Evolutionary conservation across 768 basidiomycete species (phyloP), one percentile per base, ranked within the genome.

Genomic region (Gautieria morchelliformis): DNA sequence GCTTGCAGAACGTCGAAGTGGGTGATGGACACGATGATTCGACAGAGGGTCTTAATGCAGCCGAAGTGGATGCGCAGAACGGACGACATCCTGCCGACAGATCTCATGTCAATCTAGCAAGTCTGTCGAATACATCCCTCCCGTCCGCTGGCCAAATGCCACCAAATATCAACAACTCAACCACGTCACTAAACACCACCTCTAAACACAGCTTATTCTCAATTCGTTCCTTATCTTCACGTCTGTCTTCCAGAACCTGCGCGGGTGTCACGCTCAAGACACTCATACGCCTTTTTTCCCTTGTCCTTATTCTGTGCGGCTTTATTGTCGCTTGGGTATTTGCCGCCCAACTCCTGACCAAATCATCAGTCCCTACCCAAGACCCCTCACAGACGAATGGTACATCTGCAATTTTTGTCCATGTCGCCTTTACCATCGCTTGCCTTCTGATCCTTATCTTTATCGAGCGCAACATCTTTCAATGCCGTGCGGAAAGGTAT

Each of bases 401-500:
- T 3, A 68, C 75, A 3, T 67, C 75, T 5, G 52, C 64, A 30
- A 75, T 87, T 46, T 83, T 85, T 63, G 65, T 86, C 17, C 83
- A 88, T 66, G 75, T 85, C 65, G 71, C 80, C 0, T 87, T 88
- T 62, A 75, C 70, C 17, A 67, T 87, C 61, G 67, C 69, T 20
- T 54, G 72, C 27, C 68, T 86, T 60, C 75, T 70, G 22, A 76
- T 86, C 62, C 65, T 83, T 44, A 65, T 87, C 58, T 78, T 87
- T 65, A 59, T 87, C 58, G 85, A 89, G 66, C 79, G 86, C 24
- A 72, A 78, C 12, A 56, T 86, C 37, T 87, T 75, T 67, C 76
- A 76, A n/a, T 65, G 84, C n/a, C 83, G 85, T 49, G 84, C 80
- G 5, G 80, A 89, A 65, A 74, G 84, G 55, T 85, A 82, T 64